Conservation (phyloP, 805 yeast genomes). For the Debaryomyces tyrocola region DNA sequence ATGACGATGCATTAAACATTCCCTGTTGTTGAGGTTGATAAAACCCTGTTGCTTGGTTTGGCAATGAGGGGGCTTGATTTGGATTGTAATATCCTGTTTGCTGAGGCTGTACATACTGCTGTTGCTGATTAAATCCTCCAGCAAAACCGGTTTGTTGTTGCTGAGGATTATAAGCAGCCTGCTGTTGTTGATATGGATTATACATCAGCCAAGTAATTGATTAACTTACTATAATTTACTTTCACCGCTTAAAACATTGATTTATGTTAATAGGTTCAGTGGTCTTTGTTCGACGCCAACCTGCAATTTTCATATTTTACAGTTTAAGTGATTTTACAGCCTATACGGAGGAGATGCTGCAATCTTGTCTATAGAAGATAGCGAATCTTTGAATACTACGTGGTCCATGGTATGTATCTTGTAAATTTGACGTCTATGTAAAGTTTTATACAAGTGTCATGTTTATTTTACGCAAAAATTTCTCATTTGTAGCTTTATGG, state of each 20-base stretch:
- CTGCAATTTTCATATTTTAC: no score
- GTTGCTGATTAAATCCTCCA: conserved; percentile 25
- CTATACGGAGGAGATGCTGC: no score
- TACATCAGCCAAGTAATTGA: conserved; percentile 27
- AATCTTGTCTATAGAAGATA: no score
- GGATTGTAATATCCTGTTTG: conserved; percentile 45
- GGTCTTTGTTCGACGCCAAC: no score
- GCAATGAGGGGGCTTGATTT: conserved; percentile 31
- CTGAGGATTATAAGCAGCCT: conserved; percentile 17
- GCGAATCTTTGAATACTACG: no score
- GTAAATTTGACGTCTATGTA: no score
- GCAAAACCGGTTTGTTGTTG: conserved; percentile 16
- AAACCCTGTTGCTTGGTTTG: conserved; percentile 22
- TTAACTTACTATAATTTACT: not conserved
- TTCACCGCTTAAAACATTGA: not conserved
- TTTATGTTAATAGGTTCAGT: not conserved
- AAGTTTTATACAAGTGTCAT: no score
- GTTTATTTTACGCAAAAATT: no score
- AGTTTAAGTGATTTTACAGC: no score
- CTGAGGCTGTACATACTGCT: conserved; percentile 30
- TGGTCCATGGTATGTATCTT: no score
- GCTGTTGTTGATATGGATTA: conserved; percentile 41
- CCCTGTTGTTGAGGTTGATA: conserved; percentile 18
- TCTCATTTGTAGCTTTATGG: no score
- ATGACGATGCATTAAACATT: conserved; percentile 8